Evolutionary conservation across 495 filamentous ascomycete species (phyloP), one percentile per base, ranked within the genome.

Genomic region (Xylaria palmicola): DNA sequence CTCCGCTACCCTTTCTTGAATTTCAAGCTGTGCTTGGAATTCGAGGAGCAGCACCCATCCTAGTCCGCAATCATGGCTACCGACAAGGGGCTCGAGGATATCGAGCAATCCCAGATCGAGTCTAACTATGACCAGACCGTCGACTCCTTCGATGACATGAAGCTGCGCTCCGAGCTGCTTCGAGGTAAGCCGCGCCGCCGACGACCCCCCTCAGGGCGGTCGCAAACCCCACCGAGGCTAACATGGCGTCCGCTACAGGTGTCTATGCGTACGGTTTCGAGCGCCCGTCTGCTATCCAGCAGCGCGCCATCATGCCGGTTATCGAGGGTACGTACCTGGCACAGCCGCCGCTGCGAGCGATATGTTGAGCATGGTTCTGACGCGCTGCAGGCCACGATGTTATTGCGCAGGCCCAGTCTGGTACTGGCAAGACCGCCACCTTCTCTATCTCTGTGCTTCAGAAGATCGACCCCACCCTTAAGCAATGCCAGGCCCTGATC

Each of bases 71-170:
- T 88, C 84, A 97, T 97, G 93, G 92, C 91, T 89, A 83, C 82
- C 70, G 90, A 92, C 67, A 96, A 97, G 83, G 93, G 93, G 77
- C 90, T 97, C 79, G 93, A 97, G 85, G 93, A 97, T 73, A 85
- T 97, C 78, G 43, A 62, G 74, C 70, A 79, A 96, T 95, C 90
- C 75, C 90, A 93, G 82, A 98, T 99, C 83, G 94, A 98, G 83
- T 97, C 93, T 72, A 99, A 98, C 90, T 99, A 99, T 81, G 94
- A 99, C 86, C 95, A 99, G 86, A 91, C 93, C 70, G 94, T 93
- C 76, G 94, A 99, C 79, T 96, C 92, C 59, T 98, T 98, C 78
- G 94, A 98, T 80, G 84, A 92, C 63, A 98, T 98, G 94, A 87
- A 88, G 79, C 85, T 98, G 71, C 96, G 95, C 85, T 68, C 89